Conservation (phyloP, 768 basidiomycete genomes). For the Candolleomyces aberdarensis region DNA sequence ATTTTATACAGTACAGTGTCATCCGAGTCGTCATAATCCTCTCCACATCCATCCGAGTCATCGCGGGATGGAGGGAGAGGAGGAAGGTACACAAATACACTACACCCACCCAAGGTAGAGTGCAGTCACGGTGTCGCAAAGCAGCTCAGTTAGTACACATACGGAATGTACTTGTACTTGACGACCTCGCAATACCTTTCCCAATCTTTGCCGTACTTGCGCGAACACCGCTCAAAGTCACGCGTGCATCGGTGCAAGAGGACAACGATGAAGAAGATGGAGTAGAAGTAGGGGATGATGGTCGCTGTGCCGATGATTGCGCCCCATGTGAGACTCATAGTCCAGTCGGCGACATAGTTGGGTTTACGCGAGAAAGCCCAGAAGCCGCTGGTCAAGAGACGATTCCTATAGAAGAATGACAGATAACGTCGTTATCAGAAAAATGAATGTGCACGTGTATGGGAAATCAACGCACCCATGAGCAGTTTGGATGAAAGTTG, state of each 20-base stretch:
- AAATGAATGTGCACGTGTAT: not conserved
- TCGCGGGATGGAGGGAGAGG: too few relatives aligned
- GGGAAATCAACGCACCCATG: constrained; percentile 65
- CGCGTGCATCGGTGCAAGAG: constrained; percentile 88
- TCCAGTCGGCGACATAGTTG: constrained; percentile 94
- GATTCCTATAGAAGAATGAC: constrained; percentile 52
- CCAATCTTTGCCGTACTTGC: constrained; percentile 96
- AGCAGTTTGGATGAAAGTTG: constrained; percentile 87
- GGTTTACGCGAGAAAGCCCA: constrained; percentile 96
- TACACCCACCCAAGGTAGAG: too few relatives aligned
- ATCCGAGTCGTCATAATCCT: too few relatives aligned
- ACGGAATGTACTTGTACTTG: constrained; percentile 88
- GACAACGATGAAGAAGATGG: constrained; percentile 92
- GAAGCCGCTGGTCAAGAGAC: constrained; percentile 89
- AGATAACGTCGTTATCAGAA: not conserved
- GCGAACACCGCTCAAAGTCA: constrained; percentile 92
- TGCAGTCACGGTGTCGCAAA: not conserved
- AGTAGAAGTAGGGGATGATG: constrained; percentile 95
- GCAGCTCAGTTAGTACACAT: constrained; percentile 57
- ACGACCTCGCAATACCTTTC: constrained; percentile 85
- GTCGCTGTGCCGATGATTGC: constrained; percentile 70
- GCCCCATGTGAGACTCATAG: constrained; percentile 83
- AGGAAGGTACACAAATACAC: too few relatives aligned
- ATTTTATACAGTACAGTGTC: too few relatives aligned
- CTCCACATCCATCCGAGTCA: too few relatives aligned